Conservation (phyloP, 1,284 basidiomycete genomes). For the Apiotrichum montevideense region DNA sequence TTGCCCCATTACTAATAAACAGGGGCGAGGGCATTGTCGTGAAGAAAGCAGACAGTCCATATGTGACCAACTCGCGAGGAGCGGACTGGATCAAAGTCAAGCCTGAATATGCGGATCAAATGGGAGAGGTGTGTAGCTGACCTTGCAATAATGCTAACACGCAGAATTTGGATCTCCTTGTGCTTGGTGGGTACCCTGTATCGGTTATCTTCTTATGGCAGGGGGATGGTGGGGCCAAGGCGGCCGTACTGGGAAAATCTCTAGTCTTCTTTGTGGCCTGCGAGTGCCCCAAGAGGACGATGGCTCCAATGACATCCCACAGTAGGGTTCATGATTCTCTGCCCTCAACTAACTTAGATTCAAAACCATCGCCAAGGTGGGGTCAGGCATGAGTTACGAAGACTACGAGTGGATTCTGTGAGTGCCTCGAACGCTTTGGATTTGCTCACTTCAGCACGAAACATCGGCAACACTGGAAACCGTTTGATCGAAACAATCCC, state of each 20-base stretch:
- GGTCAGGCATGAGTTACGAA: slow-evolving; percentile 72
- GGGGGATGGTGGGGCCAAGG: slow-evolving; percentile 50
- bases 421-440: slow-evolving; percentile 8
- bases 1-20: neutral
- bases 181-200: slow-evolving; percentile 57
- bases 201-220: neutral
- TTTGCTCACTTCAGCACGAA: slow-evolving; percentile 30
- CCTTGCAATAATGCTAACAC: slow-evolving; percentile 1
- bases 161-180: slow-evolving; percentile 79
- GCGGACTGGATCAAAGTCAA: slow-evolving; percentile 93
- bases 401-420: slow-evolving; percentile 69
- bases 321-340: too few relatives aligned
- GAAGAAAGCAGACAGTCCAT: slow-evolving; percentile 72
- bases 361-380: slow-evolving; percentile 67
- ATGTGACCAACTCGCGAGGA: slow-evolving; percentile 75
- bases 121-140: slow-evolving; percentile 28
- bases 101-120: slow-evolving; percentile 61
- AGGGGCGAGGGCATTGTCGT: slow-evolving; percentile 85
- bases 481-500: slow-evolving; percentile 40
- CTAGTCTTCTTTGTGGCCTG: slow-evolving; percentile 47
- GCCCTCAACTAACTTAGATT: slow-evolving; percentile 23
- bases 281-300: slow-evolving; percentile 48
- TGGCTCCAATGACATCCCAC: slow-evolving; percentile 40
- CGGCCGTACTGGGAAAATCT: slow-evolving; percentile 46
- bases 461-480: slow-evolving; percentile 41